phyloP scores from a whole-genome alignment of 345 rosid genomes.

The Citropsis articulata region DNA sequence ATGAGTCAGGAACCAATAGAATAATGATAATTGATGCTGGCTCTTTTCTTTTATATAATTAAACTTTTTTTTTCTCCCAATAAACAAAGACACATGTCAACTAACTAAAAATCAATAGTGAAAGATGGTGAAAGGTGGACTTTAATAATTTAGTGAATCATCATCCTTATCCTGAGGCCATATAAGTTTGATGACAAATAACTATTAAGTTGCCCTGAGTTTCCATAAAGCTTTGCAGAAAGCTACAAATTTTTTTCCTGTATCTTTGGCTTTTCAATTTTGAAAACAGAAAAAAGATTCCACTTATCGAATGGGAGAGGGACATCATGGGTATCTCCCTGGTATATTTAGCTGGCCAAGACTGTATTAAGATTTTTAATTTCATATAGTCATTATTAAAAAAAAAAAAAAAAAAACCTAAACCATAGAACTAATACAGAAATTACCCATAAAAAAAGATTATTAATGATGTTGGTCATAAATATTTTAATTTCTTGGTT shows the following conservation, averaged over 20 bases:
- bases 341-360: no score
- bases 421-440: background rate
- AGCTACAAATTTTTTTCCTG: background rate
- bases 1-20: slow-evolving; percentile 12
- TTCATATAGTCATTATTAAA: no score
- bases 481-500: background rate
- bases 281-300: background rate
- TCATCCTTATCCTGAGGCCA: background rate
- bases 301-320: no score
- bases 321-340: background rate
- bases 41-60: background rate
- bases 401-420: background rate
- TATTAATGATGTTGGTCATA: background rate
- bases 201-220: no score
- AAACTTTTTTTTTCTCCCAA: background rate
- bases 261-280: background rate
- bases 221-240: background rate
- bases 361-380: no score
- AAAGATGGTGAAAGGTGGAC: slow-evolving; percentile 1
- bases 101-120: background rate
- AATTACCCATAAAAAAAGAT: background rate
- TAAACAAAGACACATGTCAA: background rate
- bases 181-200: background rate
- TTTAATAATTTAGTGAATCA: slow-evolving; percentile 2
- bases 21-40: background rate